Evolutionary conservation across 2,329 filamentous ascomycete genomes (phyloP).

Genomic region (Cylindrodendrum hubeiense): DNA sequence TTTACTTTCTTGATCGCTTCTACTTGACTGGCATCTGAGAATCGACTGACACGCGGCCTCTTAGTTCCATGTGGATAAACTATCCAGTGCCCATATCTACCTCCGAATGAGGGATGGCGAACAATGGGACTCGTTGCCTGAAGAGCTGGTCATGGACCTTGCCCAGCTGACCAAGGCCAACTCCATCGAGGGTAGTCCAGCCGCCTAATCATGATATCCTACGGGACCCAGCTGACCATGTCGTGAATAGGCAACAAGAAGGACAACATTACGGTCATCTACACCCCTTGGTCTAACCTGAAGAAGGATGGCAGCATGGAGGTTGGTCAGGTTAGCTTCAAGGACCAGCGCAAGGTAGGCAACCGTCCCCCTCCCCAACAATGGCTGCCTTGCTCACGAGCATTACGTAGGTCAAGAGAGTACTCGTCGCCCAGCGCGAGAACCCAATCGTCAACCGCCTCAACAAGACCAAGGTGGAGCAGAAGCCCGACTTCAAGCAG

Average conservation of each 20-base stretch:
- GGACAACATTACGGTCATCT: conserved; percentile 96
- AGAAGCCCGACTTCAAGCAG: conserved; percentile 83
- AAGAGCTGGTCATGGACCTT: conserved; percentile 83
- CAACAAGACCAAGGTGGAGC: conserved; percentile 95
- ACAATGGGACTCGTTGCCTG: conserved; percentile 85
- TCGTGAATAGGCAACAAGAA: conserved; percentile 86
- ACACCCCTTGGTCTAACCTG: conserved; percentile 97
- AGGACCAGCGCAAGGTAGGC: conserved; percentile 79
- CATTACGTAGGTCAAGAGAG: conserved; percentile 75
- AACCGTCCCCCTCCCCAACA: not conserved
- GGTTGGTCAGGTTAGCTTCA: conserved; percentile 93
- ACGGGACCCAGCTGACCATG: not conserved
- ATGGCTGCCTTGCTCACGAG: not conserved
- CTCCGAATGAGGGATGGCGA: conserved; percentile 84
- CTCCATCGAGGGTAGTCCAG: conserved; percentile 85
- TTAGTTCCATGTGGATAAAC: conserved; percentile 96
- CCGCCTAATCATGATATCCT: conserved; percentile 9
- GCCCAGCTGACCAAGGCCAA: conserved; percentile 99
- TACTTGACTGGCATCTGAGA: not conserved
- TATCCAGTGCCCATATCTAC: conserved; percentile 97
- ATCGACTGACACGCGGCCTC: conserved; percentile 5
- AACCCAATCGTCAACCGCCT: conserved; percentile 96
- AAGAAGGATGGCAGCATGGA: conserved; percentile 97
- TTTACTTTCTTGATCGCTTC: not conserved
- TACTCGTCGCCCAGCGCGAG: conserved; percentile 83